Evolutionary conservation across 495 filamentous ascomycete genomes (phyloP), one percentile per base, ranked within the genome.

Genomic region (Aspergillus biplanus): DNA sequence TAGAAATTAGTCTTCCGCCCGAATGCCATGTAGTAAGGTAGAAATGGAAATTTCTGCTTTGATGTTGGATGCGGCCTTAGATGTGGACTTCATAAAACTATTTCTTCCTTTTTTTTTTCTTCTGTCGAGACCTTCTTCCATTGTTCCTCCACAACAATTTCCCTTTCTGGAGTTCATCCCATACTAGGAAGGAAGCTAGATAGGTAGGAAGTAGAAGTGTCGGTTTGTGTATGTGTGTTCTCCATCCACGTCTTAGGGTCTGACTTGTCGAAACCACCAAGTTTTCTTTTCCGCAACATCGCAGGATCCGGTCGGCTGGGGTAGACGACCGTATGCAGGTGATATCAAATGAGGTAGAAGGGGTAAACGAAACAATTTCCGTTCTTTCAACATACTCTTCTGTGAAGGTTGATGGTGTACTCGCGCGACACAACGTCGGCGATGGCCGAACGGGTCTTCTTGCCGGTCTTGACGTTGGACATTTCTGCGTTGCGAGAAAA

Each of bases 391-490:
- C 91, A 79, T 96, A 98, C 95, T 80, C 93, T 89, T 89, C 96
- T 98, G 90, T 99, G 95, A 67, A 99, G 83, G 87, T 99, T 94
- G 86, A 99, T 99, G 79, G 95, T 99, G 88, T 98, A 99, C 86
- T 99, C 96, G 86, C 95, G 92, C 63, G 95, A 88, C 75, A 99
- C 95, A 73, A 98, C 96, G 82, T 98, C 93, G 75, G 91, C 89
- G 79, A 98, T 96, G 82, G 95, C 95, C 76, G 93, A 97, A 75
- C 93, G 91, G 71, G 82, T 73, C 73, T 83, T 83, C 89, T 96
- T 96, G 78, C 82, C 86, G 69, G 85, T 70, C 59, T 75, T 72
- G 70, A 74, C 72, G 70, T 85, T 86, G 83, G 90, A 90, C 90
- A 92, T 93, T 85, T 85, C 84, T 88, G 73, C 39, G 37, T 53